Percentiles rank a stretch among this genome's conserved stretches.
phyloP scores from a whole-genome alignment of 164 flowering plant genomes.

The Tetrastigma voinierianum region DNA sequence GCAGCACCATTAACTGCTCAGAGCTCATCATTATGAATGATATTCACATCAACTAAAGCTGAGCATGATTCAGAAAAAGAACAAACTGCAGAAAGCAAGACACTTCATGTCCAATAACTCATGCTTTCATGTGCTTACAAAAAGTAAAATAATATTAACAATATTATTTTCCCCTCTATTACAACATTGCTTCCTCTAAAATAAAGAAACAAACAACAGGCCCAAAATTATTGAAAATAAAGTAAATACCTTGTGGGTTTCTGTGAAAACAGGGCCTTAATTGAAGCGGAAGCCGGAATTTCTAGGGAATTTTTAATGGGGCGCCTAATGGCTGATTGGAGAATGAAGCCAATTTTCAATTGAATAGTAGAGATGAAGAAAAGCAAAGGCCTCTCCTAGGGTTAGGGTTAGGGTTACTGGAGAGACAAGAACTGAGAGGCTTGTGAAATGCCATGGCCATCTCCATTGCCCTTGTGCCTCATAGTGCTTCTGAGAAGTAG shows the following conservation, averaged over 20 bases:
- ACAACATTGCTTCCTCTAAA: no score
- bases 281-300: conserved; percentile 14
- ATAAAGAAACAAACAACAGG: no score
- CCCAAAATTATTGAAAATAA: no score
- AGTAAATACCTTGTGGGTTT: conserved; percentile 29
- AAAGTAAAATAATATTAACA: no score
- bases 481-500: conserved; percentile 12
- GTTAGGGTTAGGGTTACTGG: conserved; percentile 24
- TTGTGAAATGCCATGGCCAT: conserved; percentile 42
- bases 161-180: no score
- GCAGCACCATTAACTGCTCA: no score
- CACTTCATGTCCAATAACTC: no score
- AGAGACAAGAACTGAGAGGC: conserved; percentile 15
- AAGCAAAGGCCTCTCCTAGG: conserved; percentile 14
- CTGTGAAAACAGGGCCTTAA: conserved; percentile 60
- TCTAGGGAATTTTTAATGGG: conserved; percentile 8
- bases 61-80: no score
- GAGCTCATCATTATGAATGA: no score
- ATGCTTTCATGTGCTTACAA: no score
- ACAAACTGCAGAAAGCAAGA: no score
- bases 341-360: conserved; percentile 31
- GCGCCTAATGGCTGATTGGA: conserved; percentile 5
- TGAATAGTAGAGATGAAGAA: conserved; percentile 25
- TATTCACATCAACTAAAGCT: no score
- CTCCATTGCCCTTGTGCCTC: conserved; percentile 36